phyloP scores from a whole-genome alignment of 2,329 filamentous ascomycete genomes.

The Gnomoniopsis sp. region DNA sequence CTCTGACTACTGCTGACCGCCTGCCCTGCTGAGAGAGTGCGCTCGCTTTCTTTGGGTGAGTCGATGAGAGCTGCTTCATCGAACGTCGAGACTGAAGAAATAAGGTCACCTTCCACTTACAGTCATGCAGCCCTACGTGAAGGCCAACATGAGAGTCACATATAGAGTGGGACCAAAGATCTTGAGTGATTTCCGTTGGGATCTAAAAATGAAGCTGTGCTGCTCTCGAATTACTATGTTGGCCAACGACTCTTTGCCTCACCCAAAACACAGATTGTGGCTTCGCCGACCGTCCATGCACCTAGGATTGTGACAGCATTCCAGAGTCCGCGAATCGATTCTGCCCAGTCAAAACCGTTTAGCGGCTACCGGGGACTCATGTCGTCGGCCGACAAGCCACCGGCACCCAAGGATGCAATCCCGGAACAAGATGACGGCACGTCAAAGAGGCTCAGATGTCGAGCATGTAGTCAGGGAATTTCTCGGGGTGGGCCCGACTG shows the following conservation, averaged over 20 bases:
- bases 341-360: not conserved
- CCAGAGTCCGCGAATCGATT: not conserved
- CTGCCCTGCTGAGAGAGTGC: not conserved
- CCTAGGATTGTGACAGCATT: not conserved
- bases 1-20: not conserved
- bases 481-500: not conserved
- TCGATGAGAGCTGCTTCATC: not conserved
- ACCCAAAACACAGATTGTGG: not conserved
- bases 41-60: not conserved
- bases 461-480: not conserved
- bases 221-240: not conserved
- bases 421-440: not conserved
- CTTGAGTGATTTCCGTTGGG: not conserved
- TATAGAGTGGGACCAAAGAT: constrained; percentile 3
- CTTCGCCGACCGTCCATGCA: not conserved
- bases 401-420: not conserved
- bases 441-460: not conserved
- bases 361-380: constrained; percentile 5
- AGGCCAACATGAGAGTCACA: not conserved
- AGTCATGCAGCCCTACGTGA: constrained; percentile 10
- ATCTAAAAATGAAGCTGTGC: not conserved
- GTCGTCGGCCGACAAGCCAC: constrained; percentile 1
- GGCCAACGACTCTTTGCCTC: not conserved
- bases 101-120: constrained; percentile 8
- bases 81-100: not conserved